Evolutionary conservation across 345 rosid genomes (phyloP).

Genomic region (Ceriops tagal): DNA sequence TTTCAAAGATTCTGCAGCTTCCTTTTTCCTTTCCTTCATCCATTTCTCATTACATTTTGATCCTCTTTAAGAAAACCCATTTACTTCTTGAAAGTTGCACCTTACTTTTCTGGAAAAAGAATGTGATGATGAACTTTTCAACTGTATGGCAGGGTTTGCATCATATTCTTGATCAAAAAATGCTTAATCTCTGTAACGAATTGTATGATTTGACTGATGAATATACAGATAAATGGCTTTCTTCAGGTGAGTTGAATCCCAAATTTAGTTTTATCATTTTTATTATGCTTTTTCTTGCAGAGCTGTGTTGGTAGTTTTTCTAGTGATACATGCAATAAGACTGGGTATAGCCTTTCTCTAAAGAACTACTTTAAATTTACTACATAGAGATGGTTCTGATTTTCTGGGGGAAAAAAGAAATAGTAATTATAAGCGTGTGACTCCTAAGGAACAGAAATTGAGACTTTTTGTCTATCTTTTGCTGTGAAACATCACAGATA

Average conservation of each 20-base stretch:
- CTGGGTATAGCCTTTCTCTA: too few relatives aligned
- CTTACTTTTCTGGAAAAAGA: conserved; percentile 1
- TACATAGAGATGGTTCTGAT: too few relatives aligned
- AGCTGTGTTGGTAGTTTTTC: background rate
- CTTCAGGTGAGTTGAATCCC: conserved; percentile 50
- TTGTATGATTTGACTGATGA: conserved; percentile 71
- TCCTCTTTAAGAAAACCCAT: conserved; percentile 1
- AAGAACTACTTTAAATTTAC: too few relatives aligned
- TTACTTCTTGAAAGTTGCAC: background rate
- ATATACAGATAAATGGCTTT: conserved; percentile 78
- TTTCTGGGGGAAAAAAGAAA: too few relatives aligned
- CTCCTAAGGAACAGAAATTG: background rate
- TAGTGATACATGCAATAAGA: too few relatives aligned
- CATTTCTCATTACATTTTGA: background rate
- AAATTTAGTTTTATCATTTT: conserved; percentile 9
- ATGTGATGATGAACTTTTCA: conserved; percentile 5
- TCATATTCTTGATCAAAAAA: conserved; percentile 43
- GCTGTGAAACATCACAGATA: background rate
- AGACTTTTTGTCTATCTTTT: background rate
- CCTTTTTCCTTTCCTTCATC: background rate
- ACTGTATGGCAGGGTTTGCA: conserved; percentile 55
- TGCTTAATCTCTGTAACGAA: conserved; percentile 46
- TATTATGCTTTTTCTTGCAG: background rate
- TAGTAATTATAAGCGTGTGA: too few relatives aligned
- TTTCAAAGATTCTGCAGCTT: background rate